Percentiles rank a stretch among this genome's conserved stretches.
These are phyloP conservation scores for Candida xiaguanensis DNA, from an alignment of 805 yeast species.

Conservation along the genomic window DNA sequence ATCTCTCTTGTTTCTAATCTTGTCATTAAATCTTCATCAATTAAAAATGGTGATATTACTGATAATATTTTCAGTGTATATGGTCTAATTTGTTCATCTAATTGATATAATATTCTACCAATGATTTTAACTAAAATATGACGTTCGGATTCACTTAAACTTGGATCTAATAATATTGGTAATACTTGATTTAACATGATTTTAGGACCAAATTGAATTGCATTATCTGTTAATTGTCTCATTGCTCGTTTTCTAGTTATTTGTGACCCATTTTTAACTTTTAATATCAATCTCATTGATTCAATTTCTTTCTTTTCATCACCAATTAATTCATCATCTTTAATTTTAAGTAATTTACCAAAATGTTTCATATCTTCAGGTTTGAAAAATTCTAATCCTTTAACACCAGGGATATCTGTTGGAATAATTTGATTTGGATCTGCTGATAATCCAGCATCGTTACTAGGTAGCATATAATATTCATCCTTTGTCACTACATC, in stretches of 20 bases:
- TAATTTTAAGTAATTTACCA: conserved; percentile 44
- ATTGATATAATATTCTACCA: conserved; percentile 61
- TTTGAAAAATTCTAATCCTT: conserved; percentile 65
- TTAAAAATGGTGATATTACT: conserved; percentile 73
- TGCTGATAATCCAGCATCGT: conserved; percentile 18
- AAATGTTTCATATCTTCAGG: conserved; percentile 71
- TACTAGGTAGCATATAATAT: conserved; percentile 53
- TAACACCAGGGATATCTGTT: conserved; percentile 55
- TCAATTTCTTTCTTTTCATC: conserved; percentile 58
- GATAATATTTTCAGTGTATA: conserved; percentile 67
- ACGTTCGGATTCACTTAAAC: conserved; percentile 76
- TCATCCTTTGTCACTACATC: conserved; percentile 24
- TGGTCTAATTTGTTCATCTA: conserved; percentile 67
- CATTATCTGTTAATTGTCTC: conserved; percentile 60
- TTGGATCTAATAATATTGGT: conserved; percentile 70
- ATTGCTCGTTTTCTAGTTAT: conserved; percentile 64
- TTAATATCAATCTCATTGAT: conserved; percentile 60
- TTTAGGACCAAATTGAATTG: conserved; percentile 65
- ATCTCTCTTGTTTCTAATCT: conserved; percentile 78
- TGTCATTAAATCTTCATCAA: conserved; percentile 75
- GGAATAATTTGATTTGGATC: conserved; percentile 24
- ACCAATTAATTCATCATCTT: conserved; percentile 28
- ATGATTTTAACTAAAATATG: conserved; percentile 75
- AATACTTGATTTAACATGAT: conserved; percentile 65
- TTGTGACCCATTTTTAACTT: conserved; percentile 77